phyloP scores from a whole-genome alignment of 306 rosid genomes.

The Cucumis melo region DNA sequence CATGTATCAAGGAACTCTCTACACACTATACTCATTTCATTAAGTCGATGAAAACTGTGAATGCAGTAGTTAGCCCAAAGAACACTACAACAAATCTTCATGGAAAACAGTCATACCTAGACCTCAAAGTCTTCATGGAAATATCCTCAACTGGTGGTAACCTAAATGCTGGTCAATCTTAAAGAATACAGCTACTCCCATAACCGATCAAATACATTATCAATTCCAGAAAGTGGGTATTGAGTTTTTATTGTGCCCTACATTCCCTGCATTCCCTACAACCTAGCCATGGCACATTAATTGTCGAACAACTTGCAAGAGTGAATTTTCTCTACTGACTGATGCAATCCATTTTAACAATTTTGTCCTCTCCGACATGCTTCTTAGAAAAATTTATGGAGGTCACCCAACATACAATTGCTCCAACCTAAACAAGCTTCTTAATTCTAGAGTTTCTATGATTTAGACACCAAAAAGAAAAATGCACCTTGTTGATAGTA shows the following conservation, averaged over 20 bases:
- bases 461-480: neutral
- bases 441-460: neutral
- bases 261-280: neutral
- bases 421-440: neutral
- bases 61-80: too few species aligned
- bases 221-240: neutral
- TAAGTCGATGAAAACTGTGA: too few species aligned
- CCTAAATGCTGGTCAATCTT: neutral
- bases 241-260: neutral
- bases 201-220: too few species aligned
- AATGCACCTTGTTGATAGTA: neutral
- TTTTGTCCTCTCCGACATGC: neutral
- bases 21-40: too few species aligned
- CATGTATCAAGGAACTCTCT: too few species aligned
- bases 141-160: neutral
- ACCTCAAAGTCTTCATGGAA: neutral
- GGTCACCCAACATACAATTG: neutral
- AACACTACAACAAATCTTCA: neutral
- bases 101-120: neutral
- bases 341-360: neutral
- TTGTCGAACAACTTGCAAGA: neutral
- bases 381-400: too few species aligned
- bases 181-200: neutral
- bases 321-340: neutral
- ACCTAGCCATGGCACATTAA: neutral